phyloP scores from a whole-genome alignment of 2,329 filamentous ascomycete genomes.

The Neofusicoccum parvum region DNA sequence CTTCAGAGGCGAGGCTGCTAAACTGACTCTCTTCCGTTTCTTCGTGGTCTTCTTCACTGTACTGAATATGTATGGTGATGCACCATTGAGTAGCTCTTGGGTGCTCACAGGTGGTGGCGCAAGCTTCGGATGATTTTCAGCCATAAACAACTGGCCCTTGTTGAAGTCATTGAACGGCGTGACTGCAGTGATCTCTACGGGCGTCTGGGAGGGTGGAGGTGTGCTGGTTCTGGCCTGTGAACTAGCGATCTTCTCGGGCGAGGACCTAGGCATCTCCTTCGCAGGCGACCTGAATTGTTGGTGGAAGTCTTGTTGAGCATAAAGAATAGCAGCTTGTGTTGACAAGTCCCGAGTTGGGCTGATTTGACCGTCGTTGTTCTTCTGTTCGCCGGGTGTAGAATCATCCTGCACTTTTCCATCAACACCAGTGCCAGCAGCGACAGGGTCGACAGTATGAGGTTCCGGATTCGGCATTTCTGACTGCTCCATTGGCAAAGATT shows the following conservation, averaged over 20 bases:
- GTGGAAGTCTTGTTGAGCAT: slow-evolving; percentile 38
- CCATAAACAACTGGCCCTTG: slow-evolving; percentile 24
- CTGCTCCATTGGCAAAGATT: not conserved
- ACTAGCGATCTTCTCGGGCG: not conserved
- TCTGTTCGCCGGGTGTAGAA: not conserved
- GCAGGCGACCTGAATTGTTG: slow-evolving; percentile 27
- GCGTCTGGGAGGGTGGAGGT: not conserved
- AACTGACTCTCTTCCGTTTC: slow-evolving; percentile 12
- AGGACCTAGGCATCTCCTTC: not conserved
- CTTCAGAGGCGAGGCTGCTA: slow-evolving; percentile 3
- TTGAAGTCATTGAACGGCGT: slow-evolving; percentile 25
- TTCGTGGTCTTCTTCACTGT: slow-evolving; percentile 43
- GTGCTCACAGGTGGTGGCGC: slow-evolving; percentile 39
- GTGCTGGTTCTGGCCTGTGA: not conserved
- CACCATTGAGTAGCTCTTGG: slow-evolving; percentile 47
- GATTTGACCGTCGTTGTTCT: not conserved
- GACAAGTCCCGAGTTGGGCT: slow-evolving; percentile 28
- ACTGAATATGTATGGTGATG: slow-evolving; percentile 43
- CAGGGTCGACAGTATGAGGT: not conserved
- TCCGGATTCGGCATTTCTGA: not conserved
- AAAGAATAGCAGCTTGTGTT: slow-evolving; percentile 39
- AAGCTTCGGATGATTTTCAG: slow-evolving; percentile 26
- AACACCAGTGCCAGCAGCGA: not conserved
- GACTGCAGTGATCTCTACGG: not conserved
- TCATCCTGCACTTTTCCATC: not conserved